These are phyloP conservation scores for Leishmania aethiopica DNA, from an alignment of 208 protist species.

Conservation along the genomic window DNA sequence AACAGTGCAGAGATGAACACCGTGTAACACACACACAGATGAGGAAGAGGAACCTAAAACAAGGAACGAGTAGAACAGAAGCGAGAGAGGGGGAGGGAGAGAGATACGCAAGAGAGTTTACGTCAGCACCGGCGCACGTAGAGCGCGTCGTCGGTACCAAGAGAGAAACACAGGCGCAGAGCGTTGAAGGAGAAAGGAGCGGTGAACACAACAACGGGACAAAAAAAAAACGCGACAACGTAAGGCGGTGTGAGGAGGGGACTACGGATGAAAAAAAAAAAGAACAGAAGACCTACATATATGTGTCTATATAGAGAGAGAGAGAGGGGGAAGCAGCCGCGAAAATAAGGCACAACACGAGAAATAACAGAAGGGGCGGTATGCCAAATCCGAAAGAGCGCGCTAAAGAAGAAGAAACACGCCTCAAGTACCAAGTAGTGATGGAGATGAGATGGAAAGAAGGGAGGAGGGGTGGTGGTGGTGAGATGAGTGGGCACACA, in stretches of 20 bases:
- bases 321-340: too few species aligned
- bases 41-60: neutral
- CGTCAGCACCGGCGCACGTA: neutral
- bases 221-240: neutral
- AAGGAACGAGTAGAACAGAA: neutral
- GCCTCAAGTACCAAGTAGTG: too few species aligned
- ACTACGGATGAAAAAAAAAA: neutral
- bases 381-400: too few species aligned
- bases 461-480: too few species aligned
- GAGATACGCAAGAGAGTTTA: neutral
- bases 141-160: neutral
- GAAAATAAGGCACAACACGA: too few species aligned
- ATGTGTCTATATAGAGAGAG: too few species aligned
- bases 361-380: too few species aligned
- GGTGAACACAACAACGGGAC: neutral
- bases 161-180: neutral
- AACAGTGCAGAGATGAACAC: too few species aligned
- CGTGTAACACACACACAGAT: too few species aligned
- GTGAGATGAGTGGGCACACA: too few species aligned
- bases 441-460: too few species aligned
- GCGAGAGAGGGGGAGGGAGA: neutral
- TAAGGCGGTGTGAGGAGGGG: slow-evolving; percentile 2
- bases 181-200: neutral
- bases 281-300: neutral
- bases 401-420: too few species aligned